Evolutionary conservation across 768 basidiomycete species (phyloP).

Genomic region (Boletellus emodensis): DNA sequence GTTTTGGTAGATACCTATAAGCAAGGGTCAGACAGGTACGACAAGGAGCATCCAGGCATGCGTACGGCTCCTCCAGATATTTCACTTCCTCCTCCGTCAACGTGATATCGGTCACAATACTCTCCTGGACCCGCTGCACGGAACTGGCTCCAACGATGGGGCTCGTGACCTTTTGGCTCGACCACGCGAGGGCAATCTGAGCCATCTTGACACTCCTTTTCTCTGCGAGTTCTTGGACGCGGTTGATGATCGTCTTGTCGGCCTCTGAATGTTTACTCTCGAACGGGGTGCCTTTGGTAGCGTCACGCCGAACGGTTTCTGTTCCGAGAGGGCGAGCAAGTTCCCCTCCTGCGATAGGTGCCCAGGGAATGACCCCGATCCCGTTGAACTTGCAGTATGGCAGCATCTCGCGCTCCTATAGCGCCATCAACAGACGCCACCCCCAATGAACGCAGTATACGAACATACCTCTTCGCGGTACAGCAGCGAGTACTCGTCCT

Average conservation of each 20-base stretch:
- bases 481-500: slow-evolving; percentile 49
- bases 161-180: slow-evolving; percentile 36
- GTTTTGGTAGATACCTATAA: slow-evolving; percentile 18
- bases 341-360: slow-evolving; percentile 38
- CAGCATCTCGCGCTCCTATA: slow-evolving; percentile 44
- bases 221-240: slow-evolving; percentile 36
- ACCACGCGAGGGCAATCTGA: slow-evolving; percentile 45
- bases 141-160: slow-evolving; percentile 43
- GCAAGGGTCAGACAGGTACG: not conserved
- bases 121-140: slow-evolving; percentile 28
- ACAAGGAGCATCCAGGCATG: not conserved
- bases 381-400: slow-evolving; percentile 45
- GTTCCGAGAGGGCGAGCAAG: slow-evolving; percentile 36
- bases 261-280: slow-evolving; percentile 27
- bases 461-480: slow-evolving; percentile 48
- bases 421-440: not conserved
- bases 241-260: slow-evolving; percentile 34
- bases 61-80: slow-evolving; percentile 31
- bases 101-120: slow-evolving; percentile 21
- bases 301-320: slow-evolving; percentile 19
- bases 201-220: slow-evolving; percentile 35
- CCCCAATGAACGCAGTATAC: not conserved
- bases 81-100: slow-evolving; percentile 30
- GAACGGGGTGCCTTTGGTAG: slow-evolving; percentile 17
- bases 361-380: slow-evolving; percentile 52